Conservation (phyloP, 2,329 filamentous ascomycete genomes). For the Hypoxylon sp. region DNA sequence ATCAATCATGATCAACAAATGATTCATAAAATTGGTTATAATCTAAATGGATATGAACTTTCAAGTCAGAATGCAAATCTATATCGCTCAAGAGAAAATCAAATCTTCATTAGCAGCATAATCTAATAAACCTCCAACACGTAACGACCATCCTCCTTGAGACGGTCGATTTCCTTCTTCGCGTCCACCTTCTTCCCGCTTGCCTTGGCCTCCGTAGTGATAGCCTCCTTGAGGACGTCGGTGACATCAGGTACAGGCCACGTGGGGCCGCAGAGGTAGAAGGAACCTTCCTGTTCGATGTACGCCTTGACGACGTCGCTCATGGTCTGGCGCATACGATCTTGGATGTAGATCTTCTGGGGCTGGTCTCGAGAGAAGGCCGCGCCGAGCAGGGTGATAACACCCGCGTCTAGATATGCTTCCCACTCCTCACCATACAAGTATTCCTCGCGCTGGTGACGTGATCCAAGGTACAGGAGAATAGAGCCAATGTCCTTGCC, state of each 20-base stretch:
- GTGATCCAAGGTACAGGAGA: slow-evolving; percentile 95
- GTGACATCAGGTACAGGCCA: slow-evolving; percentile 99
- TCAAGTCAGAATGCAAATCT: slow-evolving; percentile 17
- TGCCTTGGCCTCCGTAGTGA: slow-evolving; percentile 79
- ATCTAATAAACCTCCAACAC: slow-evolving; percentile 94
- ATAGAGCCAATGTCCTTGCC: slow-evolving; percentile 95
- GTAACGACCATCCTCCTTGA: slow-evolving; percentile 96
- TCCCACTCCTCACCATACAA: slow-evolving; percentile 99
- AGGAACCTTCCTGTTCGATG: slow-evolving; percentile 87
- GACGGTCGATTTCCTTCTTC: slow-evolving; percentile 92
- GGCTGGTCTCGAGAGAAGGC: slow-evolving; percentile 98
- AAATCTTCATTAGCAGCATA: slow-evolving; percentile 10
- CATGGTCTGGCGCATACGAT: slow-evolving; percentile 93
- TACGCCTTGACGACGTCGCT: slow-evolving; percentile 88
- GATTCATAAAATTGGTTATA: slow-evolving; percentile 3
- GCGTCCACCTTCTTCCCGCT: slow-evolving; percentile 85
- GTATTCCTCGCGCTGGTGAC: slow-evolving; percentile 98
- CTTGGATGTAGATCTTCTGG: slow-evolving; percentile 99
- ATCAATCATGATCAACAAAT: not conserved
- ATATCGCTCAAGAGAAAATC: slow-evolving; percentile 12
- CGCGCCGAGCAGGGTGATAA: slow-evolving; percentile 92
- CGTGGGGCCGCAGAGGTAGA: slow-evolving; percentile 97
- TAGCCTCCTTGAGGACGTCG: slow-evolving; percentile 92
- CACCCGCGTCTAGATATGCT: slow-evolving; percentile 93
- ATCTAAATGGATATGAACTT: slow-evolving; percentile 11